These are phyloP conservation scores for Metschnikowia sp. DNA, from an alignment of 805 yeast genomes.

Conservation along the genomic window DNA sequence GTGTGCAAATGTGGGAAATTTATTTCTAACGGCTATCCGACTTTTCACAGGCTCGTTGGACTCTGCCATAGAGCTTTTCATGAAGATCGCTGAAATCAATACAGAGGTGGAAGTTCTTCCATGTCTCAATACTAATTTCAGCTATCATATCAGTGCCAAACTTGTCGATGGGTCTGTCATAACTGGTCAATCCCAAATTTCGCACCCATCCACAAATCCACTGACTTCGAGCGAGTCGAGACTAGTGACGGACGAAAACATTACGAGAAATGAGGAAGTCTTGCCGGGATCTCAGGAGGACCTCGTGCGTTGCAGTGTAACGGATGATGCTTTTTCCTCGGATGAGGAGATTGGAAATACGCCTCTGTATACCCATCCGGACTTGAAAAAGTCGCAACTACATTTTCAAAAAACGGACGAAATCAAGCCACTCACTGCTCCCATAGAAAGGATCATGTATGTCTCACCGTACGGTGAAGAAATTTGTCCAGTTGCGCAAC, in stretches of 20 bases:
- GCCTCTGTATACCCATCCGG: constrained; percentile 76
- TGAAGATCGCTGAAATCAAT: constrained; percentile 61
- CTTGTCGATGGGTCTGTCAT: constrained; percentile 67
- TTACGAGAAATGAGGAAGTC: too few relatives aligned
- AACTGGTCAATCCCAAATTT: constrained; percentile 90
- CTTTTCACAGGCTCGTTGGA: constrained; percentile 81
- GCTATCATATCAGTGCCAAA: constrained; percentile 80
- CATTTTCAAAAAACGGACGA: constrained; percentile 61
- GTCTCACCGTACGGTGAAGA: constrained; percentile 88
- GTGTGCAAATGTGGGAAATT: constrained; percentile 80
- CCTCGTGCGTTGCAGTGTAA: not conserved
- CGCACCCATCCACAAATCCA: constrained; percentile 61
- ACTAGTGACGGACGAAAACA: not conserved
- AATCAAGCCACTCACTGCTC: constrained; percentile 62
- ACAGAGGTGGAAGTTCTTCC: constrained; percentile 60
- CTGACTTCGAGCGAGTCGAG: constrained; percentile 13
- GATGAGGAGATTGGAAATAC: constrained; percentile 57
- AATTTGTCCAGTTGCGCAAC: constrained; percentile 69
- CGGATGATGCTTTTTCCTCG: constrained; percentile 6
- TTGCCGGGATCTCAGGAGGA: not conserved
- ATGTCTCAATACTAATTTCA: constrained; percentile 78
- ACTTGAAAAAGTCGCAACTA: constrained; percentile 67
- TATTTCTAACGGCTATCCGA: constrained; percentile 78
- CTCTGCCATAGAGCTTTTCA: constrained; percentile 73
- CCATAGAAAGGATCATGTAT: constrained; percentile 70